Evolutionary conservation across 495 filamentous ascomycete genomes (phyloP), one percentile per base, ranked within the genome.

Genomic region (Ramalina intermedia): DNA sequence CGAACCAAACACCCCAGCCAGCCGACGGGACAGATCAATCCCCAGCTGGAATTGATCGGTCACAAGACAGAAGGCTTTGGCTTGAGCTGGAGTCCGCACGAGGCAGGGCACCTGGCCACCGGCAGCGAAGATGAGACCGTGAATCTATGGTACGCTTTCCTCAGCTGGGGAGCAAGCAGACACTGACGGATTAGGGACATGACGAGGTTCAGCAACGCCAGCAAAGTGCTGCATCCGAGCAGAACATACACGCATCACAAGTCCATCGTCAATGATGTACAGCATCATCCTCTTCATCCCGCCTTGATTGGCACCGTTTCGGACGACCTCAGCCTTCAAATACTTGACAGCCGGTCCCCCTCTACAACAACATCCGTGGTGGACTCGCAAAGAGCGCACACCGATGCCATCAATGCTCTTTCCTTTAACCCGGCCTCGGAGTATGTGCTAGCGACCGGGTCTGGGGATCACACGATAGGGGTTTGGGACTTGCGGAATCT

Each of bases 51-150:
- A 56, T 77, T 96, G 18, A 60, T 80, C 17, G 93, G 93, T 4
- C 93, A 99, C 58, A 80, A 76, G 38, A 74, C 75, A 55, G 93
- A 99, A 68, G 93, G 93, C n/a, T 96, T 93, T 57, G 93, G 87
- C 1, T 69, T 99, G 43, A 80, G 79, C 61, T 99, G 93, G 93
- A 96, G 78, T 64, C 87, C 88, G 0, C 83, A 91, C 56, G 63
- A 74, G 45, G 78, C 79, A 51, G 91, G 93, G 16, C 80, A 84
- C 52, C 78, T 99, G 37, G 86, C 80, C 14, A 87, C 93, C 2
- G 90, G 88, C 49, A 88, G 84, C 56, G 84, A 94, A 58, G 93
- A 99, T 62, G 74, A 78, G 59, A 94, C 87, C 7, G 88, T 96
- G 37, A 76, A 82, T 38, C 75, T 96, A 24, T 99, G 91, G 90